Evolutionary conservation across 805 yeast species (phyloP).

Genomic region (Candida railenensis): DNA sequence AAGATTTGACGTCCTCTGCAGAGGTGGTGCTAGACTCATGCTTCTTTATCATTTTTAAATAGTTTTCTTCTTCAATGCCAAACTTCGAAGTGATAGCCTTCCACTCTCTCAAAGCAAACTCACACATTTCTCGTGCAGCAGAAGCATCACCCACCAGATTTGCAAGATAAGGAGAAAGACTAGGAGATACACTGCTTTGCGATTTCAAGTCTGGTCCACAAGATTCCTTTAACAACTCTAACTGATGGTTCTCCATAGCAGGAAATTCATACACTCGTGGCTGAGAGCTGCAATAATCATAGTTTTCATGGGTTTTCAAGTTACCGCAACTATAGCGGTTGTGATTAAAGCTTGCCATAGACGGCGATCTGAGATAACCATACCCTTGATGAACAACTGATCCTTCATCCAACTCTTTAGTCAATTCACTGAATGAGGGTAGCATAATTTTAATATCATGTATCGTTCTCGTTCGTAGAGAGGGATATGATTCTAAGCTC

Average conservation of each 20-base stretch:
- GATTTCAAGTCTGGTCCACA: not conserved
- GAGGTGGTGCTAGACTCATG: too few species aligned
- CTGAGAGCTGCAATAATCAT: not conserved
- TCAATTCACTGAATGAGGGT: constrained; percentile 1
- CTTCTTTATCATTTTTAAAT: not conserved
- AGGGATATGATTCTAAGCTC: too few species aligned
- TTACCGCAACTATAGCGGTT: not conserved
- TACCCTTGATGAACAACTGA: not conserved
- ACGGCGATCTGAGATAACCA: not conserved
- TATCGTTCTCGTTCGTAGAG: too few species aligned
- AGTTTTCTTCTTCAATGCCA: not conserved
- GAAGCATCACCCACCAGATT: not conserved
- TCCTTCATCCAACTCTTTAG: not conserved
- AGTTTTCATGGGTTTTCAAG: not conserved
- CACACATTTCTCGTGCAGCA: not conserved
- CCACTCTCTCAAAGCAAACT: not conserved
- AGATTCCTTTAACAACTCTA: not conserved
- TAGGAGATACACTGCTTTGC: not conserved
- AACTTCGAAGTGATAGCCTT: not conserved
- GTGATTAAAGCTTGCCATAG: not conserved
- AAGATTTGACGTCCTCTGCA: too few species aligned
- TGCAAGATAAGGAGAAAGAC: not conserved
- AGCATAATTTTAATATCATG: not conserved
- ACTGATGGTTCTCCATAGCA: not conserved
- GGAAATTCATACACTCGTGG: not conserved